Conservation (phyloP, 805 yeast species). For the Kuraishia cidri region DNA sequence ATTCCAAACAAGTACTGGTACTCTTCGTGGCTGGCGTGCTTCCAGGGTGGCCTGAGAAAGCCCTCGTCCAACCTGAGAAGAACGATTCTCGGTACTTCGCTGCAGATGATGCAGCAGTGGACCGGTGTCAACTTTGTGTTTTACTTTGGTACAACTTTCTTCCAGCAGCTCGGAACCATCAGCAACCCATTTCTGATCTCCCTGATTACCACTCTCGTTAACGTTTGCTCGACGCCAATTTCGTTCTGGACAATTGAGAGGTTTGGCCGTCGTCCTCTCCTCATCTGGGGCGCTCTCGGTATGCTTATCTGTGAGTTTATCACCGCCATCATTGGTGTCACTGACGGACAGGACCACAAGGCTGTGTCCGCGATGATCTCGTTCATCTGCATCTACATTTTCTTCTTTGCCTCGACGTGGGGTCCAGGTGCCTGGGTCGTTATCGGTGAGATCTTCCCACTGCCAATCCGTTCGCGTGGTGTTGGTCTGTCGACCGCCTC, state of each 20-base stretch:
- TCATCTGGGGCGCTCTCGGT: constrained; percentile 40
- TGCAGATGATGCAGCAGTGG: constrained; percentile 58
- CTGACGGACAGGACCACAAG: constrained; percentile 14
- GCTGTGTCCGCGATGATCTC: constrained; percentile 24
- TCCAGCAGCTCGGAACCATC: constrained; percentile 40
- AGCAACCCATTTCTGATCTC: constrained; percentile 41
- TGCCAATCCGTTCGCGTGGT: constrained; percentile 67
- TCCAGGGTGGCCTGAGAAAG: constrained; percentile 27
- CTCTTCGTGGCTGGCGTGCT: constrained; percentile 33
- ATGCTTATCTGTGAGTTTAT: constrained; percentile 48
- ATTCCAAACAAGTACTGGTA: constrained; percentile 24
- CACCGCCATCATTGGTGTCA: constrained; percentile 34
- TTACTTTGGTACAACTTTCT: constrained; percentile 67
- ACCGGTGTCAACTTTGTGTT: constrained; percentile 73
- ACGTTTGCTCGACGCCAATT: constrained; percentile 42
- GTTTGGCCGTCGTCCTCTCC: constrained; percentile 47
- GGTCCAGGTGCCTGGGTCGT: constrained; percentile 75
- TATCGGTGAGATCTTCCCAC: constrained; percentile 55
- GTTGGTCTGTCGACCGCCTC: constrained; percentile 66
- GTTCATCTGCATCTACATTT: constrained; percentile 53
- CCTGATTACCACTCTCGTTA: constrained; percentile 43
- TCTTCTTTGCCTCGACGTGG: constrained; percentile 78
- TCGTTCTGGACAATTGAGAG: constrained; percentile 46
- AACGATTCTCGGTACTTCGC: constrained; percentile 30
- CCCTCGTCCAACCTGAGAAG: constrained; percentile 30